Percentiles rank a stretch among this genome's conserved stretches.
phyloP scores from a whole-genome alignment of 208 protist genomes.

The Trypanosoma cruzi region DNA sequence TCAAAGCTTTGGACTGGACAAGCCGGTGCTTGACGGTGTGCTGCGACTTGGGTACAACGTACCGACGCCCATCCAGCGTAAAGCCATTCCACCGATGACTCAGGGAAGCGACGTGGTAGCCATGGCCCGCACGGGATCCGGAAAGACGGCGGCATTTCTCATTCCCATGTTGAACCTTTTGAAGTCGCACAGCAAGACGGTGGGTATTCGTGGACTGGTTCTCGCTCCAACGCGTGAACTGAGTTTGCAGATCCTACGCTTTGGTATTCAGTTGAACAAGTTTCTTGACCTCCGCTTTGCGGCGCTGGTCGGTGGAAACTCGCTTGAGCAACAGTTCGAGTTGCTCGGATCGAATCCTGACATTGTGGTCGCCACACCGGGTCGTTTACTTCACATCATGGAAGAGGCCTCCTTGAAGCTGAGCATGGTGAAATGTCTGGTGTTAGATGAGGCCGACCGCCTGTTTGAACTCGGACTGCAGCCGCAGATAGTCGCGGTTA shows the following conservation, averaged over 20 bases:
- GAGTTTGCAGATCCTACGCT: slow-evolving; percentile 97
- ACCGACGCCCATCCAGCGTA: slow-evolving; percentile 99
- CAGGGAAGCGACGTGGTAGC: slow-evolving; percentile 98
- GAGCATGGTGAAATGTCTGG: slow-evolving; percentile 92
- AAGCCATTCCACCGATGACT: slow-evolving; percentile 94
- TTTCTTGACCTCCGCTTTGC: slow-evolving; percentile 93
- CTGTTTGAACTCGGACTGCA: slow-evolving; percentile 99
- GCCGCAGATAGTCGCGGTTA: slow-evolving; percentile 96
- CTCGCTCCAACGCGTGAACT: slow-evolving; percentile 99
- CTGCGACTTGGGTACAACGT: slow-evolving; percentile 96
- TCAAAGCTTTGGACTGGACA: slow-evolving; percentile 89
- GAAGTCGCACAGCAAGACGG: slow-evolving; percentile 87
- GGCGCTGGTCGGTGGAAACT: slow-evolving; percentile 97
- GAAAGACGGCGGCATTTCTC: slow-evolving; percentile 99
- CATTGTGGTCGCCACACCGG: slow-evolving; percentile 99
- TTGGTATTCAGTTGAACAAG: slow-evolving; percentile 94
- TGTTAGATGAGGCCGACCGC: slow-evolving; percentile 99
- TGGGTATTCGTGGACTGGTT: slow-evolving; percentile 97
- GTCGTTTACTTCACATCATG: slow-evolving; percentile 97
- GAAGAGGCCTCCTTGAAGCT: slow-evolving; percentile 95
- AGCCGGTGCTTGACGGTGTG: slow-evolving; percentile 93
- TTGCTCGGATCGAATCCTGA: slow-evolving; percentile 97
- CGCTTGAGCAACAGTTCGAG: slow-evolving; percentile 98
- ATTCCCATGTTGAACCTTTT: slow-evolving; percentile 97
- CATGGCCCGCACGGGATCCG: slow-evolving; percentile 99